A percentile compares a stretch with the other conserved stretches of the same genome.
Evolutionary conservation across 768 basidiomycete genomes (phyloP).

Genomic region (Suillus bovinus): DNA sequence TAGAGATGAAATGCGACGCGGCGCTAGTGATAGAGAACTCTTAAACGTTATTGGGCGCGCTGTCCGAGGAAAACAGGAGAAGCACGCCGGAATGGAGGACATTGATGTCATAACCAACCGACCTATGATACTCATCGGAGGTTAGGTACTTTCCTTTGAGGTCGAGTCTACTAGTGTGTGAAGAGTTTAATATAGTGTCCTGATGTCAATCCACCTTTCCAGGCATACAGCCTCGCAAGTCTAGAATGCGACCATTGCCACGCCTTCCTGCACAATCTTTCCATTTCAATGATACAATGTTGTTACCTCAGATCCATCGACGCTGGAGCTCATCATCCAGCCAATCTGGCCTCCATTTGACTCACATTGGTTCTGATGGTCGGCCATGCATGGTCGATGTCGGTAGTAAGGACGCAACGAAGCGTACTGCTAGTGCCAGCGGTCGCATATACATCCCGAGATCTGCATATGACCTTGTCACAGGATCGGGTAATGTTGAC

Average conservation of each 20-base stretch:
- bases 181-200: neutral
- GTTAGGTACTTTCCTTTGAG: slow-evolving; percentile 59
- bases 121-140: slow-evolving; percentile 93
- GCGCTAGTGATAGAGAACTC: slow-evolving; percentile 64
- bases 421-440: slow-evolving; percentile 70
- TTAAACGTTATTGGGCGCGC: slow-evolving; percentile 62
- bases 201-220: slow-evolving; percentile 6
- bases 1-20: slow-evolving; percentile 68
- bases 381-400: slow-evolving; percentile 86
- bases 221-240: slow-evolving; percentile 10
- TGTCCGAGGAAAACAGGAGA: slow-evolving; percentile 71
- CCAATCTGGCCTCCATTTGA: slow-evolving; percentile 37
- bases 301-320: slow-evolving; percentile 16
- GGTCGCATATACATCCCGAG: slow-evolving; percentile 71
- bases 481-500: slow-evolving; percentile 22
- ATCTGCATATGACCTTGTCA: slow-evolving; percentile 65
- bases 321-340: slow-evolving; percentile 24
- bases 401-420: slow-evolving; percentile 57
- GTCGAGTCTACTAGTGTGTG: slow-evolving; percentile 1
- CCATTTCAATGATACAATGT: neutral
- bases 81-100: slow-evolving; percentile 82
- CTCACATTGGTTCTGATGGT: slow-evolving; percentile 74
- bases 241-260: slow-evolving; percentile 7
- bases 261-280: neutral
- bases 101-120: slow-evolving; percentile 77